phyloP scores from a whole-genome alignment of 495 filamentous ascomycete genomes.

The Hypoxylon trugodes region DNA sequence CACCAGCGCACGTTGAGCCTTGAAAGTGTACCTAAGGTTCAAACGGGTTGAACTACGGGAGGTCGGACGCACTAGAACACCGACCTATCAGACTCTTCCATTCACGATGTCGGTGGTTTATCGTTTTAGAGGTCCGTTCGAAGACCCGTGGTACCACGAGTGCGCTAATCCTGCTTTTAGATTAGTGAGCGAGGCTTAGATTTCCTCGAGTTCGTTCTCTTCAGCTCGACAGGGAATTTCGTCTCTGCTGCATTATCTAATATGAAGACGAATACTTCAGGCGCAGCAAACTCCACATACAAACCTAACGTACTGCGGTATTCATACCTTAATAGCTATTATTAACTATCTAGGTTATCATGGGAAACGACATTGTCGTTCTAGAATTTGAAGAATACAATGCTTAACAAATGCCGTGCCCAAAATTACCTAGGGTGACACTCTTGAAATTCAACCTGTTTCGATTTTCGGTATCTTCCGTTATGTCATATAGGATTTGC shows the following conservation, averaged over 20 bases:
- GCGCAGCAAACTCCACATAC: conserved; percentile 20
- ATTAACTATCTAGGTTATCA: too few relatives aligned
- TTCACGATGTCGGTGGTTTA: conserved; percentile 20
- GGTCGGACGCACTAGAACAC: conserved; percentile 17
- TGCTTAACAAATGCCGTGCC: neutral
- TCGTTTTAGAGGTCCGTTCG: too few relatives aligned
- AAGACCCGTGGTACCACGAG: conserved; percentile 10
- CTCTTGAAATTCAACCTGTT: conserved; percentile 1
- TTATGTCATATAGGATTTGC: neutral
- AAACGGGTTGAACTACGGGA: conserved; percentile 5
- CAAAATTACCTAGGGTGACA: conserved; percentile 1
- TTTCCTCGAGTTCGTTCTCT: conserved; percentile 4
- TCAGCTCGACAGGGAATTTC: conserved; percentile 35
- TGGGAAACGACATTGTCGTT: too few relatives aligned
- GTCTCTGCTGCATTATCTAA: neutral
- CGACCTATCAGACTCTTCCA: conserved; percentile 8
- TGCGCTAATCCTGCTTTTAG: neutral
- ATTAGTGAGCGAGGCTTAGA: conserved; percentile 32
- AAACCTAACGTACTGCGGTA: too few relatives aligned
- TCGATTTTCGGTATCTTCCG: conserved; percentile 9
- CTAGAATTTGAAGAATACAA: neutral
- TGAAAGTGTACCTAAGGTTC: too few relatives aligned
- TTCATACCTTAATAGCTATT: too few relatives aligned
- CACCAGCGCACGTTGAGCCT: conserved; percentile 14
- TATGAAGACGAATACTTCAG: conserved; percentile 8